Base-by-base conservation (phyloP, 768 basidiomycete species). In the Russula sp. region DNA sequence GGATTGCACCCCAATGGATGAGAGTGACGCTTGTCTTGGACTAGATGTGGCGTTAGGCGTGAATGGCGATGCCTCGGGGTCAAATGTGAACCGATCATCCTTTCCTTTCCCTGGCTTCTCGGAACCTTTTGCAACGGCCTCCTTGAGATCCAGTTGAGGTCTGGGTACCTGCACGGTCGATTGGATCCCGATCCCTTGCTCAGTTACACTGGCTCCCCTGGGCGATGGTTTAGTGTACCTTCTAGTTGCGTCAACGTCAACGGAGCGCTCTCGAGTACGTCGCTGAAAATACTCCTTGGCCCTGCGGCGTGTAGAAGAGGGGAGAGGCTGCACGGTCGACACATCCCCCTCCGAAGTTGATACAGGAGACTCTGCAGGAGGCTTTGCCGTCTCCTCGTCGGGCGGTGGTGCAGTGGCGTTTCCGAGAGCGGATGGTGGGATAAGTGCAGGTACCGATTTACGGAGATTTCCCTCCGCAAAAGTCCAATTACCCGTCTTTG, bases 31-130 rank as follows among this genome's bases (percentile, higher is more conserved):
- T n/a, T 48, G 66, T 16, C 49, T 50, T 4, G 63, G 66, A 48
- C 66, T 67, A 2, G 66, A 67, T 22, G 66, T 67, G 27, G 66
- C 66, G 31, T 49, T 65, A 5, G 66, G 66, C 4, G 64, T 59
- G 56, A 67, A 67, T 1, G 66, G 64, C 9, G 59, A 61, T 5
- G 64, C 60, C 40, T 58, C 59, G 0, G 66, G 64, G 50, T 66
- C 61, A 45, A 67, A 61, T 3, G 40, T 45, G 52, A 66, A 67
- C n/a, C 35, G 50, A 39, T 67, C 61, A 10, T 16, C 32, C 20
- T 32, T 53, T 20, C 1, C 44, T 9, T 57, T 27, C 42, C 18
- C 35, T n/a, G 18, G 14, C 20, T 45, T 47, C 39, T 34, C 22
- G 49, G 27, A 9, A 10, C 44, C 18, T 45, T 34, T 37, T 7